phyloP scores from a whole-genome alignment of 148 eudicot species.

The Rhododendron griersonianum region DNA sequence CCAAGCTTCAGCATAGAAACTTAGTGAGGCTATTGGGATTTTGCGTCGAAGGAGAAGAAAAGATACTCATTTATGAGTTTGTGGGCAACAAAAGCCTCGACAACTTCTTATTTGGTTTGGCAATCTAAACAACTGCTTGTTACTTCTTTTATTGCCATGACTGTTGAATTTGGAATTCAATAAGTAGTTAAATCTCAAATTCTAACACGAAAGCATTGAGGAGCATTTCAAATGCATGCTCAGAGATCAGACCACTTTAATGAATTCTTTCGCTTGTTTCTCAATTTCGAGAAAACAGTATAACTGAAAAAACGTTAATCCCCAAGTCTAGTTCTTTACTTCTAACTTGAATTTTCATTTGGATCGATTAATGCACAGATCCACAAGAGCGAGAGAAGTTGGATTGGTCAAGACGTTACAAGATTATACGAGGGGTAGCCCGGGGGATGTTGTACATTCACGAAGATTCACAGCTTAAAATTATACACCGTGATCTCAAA shows the following conservation, averaged over 20 bases:
- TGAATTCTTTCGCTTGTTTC: background rate
- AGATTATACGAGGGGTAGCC: background rate
- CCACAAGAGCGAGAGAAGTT: background rate
- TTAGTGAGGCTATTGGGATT: no score
- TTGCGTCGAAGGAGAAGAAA: no score
- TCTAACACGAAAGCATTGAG: background rate
- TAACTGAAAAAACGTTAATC: no score
- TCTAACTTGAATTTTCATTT: no score
- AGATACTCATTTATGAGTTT: no score
- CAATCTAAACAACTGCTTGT: background rate
- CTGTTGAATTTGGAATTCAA: background rate
- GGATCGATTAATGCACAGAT: background rate
- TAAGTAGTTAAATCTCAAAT: background rate
- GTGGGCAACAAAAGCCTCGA: no score
- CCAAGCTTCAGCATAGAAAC: no score
- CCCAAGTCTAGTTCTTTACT: no score
- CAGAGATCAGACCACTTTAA: background rate
- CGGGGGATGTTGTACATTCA: conserved; percentile 30
- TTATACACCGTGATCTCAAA: no score
- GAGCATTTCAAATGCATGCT: background rate
- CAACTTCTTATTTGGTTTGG: no score
- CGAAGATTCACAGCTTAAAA: conserved; percentile 6
- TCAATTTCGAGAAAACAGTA: no score
- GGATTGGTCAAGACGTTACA: background rate
- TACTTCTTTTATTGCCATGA: background rate